phyloP scores from a whole-genome alignment of 164 flowering plant genomes.

The Umbilicus rupestris region DNA sequence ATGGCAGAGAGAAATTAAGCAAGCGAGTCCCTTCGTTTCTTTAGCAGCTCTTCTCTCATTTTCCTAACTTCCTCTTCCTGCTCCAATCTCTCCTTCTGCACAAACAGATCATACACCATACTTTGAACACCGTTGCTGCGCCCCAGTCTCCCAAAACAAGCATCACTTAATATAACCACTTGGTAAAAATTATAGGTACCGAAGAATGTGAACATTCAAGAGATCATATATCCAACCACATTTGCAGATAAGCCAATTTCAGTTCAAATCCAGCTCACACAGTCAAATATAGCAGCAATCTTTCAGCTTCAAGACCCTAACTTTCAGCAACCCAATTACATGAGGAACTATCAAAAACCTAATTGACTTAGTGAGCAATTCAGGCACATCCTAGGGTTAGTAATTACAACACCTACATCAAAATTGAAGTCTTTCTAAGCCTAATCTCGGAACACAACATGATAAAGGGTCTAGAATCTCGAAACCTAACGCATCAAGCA shows the following conservation, averaged over 20 bases:
- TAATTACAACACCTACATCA: neutral
- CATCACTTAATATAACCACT: too few species aligned
- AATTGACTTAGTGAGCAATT: neutral
- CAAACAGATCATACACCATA: neutral
- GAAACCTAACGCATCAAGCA: neutral
- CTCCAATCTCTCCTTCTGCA: conserved; percentile 9
- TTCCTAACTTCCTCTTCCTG: conserved; percentile 6
- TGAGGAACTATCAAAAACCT: neutral
- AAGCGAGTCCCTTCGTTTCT: conserved; percentile 1
- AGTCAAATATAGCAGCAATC: neutral
- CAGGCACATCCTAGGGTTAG: neutral
- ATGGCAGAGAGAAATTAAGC: conserved; percentile 3
- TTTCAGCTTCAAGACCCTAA: neutral
- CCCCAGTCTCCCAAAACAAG: neutral
- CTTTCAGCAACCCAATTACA: neutral
- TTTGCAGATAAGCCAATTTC: neutral
- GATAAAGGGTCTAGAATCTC: neutral
- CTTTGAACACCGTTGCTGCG: too few species aligned
- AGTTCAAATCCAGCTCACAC: neutral
- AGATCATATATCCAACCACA: neutral
- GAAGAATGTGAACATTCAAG: neutral
- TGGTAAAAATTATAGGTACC: neutral
- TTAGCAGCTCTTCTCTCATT: conserved; percentile 9
- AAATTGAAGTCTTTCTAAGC: neutral
- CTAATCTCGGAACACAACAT: neutral